Base-by-base conservation (phyloP, 1,284 basidiomycete genomes). In the Malassezia restricta region DNA sequence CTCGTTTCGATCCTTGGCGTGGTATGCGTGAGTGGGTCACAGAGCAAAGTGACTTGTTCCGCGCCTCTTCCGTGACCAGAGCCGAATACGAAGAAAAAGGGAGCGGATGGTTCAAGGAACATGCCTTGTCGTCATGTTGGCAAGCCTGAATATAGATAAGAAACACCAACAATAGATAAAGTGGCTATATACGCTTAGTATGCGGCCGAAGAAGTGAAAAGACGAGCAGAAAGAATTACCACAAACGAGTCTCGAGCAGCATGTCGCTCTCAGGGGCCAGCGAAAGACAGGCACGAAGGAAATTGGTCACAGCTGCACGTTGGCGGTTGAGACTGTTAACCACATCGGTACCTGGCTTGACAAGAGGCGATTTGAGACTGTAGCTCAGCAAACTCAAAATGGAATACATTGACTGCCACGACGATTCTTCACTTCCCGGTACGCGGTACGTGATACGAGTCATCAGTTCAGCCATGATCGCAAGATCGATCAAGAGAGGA, bases 291-390 rank as follows among this genome's bases (percentile, higher is more conserved):
- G 68, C 73, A 32, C 87, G 87, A 73, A 92, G 78, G 82, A 91
- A 91, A 57, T 82, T 79, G 77, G 95, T 92, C 59, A 95, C 82
- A 17, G 87, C 92, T 58, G 89, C 87, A 71, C 90, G 83, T 79
- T 98, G 92, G 74, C 91, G 82, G 76, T 84, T 85, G 64, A 96
- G 81, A 68, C 84, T 86, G 82, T 98, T 98, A 76, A 96, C 85
- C 62, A 95, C 89, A 67, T 89, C 87, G 41, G 84, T 85, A 58
- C 80, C 91, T 59, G 89, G 90, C 81, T 96, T 96, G 77, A 94
- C 90, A 64, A 95, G 81, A 28, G 92, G 90, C 0, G 92, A 91
- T 80, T 95, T 92, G 77, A 92, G 84, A 47, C 58, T 63, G 65
- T 71, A 73, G 30, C 59, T 62, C 11, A 73, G 61, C 9, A 73